Evolutionary conservation across 441 rosid genomes (phyloP), one percentile per base, ranked within the genome.

Genomic region (Cnidoscolus chayamansa): DNA sequence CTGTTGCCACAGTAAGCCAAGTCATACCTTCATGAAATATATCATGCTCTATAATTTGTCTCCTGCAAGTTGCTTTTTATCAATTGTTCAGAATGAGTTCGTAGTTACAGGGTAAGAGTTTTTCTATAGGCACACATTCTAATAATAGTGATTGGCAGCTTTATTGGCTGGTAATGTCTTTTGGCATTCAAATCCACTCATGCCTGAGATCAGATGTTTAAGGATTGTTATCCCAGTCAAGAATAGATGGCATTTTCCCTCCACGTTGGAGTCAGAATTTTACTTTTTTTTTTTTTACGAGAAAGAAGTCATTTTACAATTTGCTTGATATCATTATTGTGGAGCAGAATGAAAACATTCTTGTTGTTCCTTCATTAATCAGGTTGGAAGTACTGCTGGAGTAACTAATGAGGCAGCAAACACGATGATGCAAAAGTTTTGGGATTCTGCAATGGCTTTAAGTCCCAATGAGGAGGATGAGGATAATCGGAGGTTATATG

Each of bases 391-490:
- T 72, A 81, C 91, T 70, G 78, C 87, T 62, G 98, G 91, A 76
- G 78, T 85, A 76, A 86, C 76, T 68, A 87, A 79, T 70, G 99
- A 95, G 84, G 84, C 91, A 61, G 79, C 94, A 49, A 86, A 79
- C 85, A 77, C 95, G n/a, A 84, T 93, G 97, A 93, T 93, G 97
- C 99, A 93, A 68, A 95, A 88, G 82, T 95, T 95, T 84, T 95
- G 99, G 98, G 99, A 95, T 85, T 93, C 99, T 60, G 97, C 98
- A 57, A 88, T 93, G 91, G 90, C 89, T 31, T 73, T 84, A 67
- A 85, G 89, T 79, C 91, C 91, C 58, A 67, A 77, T 67, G 99
- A 86, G 37, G 98, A 90, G 0, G 95, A 93, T 7, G 99, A 95
- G n/a, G 99, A 95, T 48, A 70, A 86, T 0, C 84, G 86, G 51